Base-by-base conservation (phyloP, 805 yeast genomes). In the Suhomyces sp. region DNA sequence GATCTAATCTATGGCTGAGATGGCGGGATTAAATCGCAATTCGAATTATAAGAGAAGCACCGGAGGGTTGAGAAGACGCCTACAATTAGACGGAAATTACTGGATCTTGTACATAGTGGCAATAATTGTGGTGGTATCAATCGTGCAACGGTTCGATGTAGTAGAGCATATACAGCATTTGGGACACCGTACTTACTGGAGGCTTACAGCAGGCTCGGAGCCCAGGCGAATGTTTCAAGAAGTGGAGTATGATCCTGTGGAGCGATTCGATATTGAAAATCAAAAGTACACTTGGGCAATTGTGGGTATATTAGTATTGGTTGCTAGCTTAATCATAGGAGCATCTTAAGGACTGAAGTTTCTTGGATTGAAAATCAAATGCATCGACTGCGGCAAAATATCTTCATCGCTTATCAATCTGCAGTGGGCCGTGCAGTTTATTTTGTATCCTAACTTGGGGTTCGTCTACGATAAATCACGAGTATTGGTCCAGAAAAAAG, bases 191-290 rank as follows among this genome's bases (percentile, higher is more conserved):
- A 38, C 42, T 6, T 17, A 8, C 10, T 13, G 15, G 8, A 29
- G 36, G 15, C 9, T 15, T 24, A 24, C 46, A 12, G 31, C 29
- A 23, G 19, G 46, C 27, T 10, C n/a, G 27, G 36, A 46, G 12
- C 29, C 27, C 6, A 17, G 27, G 19, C 49, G 54, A 9, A 46
- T 62, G 19, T 68, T 69, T 48, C 59, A 58, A 9, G 58, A 55
- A 4, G 62, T 67, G 46, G 58, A 57, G 36, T 67, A 58, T 35
- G 65, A 66, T 19, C 73, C 74, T 1, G 48, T 31, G 5, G 74
- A 69, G 23, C 53, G 76, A 38, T 71, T 70, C 50, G 57, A 64
- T 44, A 40, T 64, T 38, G 68, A 59, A 15, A 61, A 58, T 46
- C 48, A 65, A 24, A 61, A 62, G 51, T 57, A 59, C 36, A 50